These are phyloP conservation scores for Fusarium pseudoanthophilum DNA, from an alignment of 2,329 filamentous ascomycete species.

Conservation along the genomic window DNA sequence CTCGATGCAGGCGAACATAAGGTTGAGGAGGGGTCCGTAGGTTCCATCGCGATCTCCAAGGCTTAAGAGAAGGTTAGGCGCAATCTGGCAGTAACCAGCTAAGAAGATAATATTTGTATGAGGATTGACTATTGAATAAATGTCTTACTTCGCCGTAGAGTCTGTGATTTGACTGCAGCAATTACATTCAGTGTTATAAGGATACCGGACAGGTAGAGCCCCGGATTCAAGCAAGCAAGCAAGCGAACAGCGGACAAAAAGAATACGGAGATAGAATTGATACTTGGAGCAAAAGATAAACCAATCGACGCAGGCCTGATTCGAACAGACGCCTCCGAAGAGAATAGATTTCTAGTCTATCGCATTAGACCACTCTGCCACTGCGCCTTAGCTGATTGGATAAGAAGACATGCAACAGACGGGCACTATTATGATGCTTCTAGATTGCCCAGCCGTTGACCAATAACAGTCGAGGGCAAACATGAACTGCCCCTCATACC, in stretches of 20 bases:
- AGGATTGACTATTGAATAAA: too few species aligned
- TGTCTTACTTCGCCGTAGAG: too few species aligned
- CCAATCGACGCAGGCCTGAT: constrained; percentile 30
- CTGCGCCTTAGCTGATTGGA: constrained; percentile 22
- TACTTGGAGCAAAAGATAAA: neutral
- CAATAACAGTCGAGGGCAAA: neutral
- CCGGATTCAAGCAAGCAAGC: too few species aligned
- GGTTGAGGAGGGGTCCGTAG: neutral
- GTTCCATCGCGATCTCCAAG: neutral
- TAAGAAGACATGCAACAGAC: accelerated
- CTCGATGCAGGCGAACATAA: neutral
- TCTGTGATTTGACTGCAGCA: too few species aligned
- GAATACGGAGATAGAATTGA: accelerated
- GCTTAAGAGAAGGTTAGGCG: accelerated
- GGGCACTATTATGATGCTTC: accelerated
- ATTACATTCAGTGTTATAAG: too few species aligned
- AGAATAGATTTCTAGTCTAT: constrained; percentile 34
- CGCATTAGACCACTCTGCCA: constrained; percentile 32
- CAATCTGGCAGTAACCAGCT: too few species aligned
- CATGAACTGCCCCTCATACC: neutral
- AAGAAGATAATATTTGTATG: too few species aligned
- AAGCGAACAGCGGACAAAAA: neutral
- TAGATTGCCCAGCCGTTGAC: neutral
- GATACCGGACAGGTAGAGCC: too few species aligned
- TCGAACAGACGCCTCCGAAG: constrained; percentile 30